These are phyloP conservation scores for Leccinum barrowsii DNA, from an alignment of 768 basidiomycete species.

Conservation along the genomic window DNA sequence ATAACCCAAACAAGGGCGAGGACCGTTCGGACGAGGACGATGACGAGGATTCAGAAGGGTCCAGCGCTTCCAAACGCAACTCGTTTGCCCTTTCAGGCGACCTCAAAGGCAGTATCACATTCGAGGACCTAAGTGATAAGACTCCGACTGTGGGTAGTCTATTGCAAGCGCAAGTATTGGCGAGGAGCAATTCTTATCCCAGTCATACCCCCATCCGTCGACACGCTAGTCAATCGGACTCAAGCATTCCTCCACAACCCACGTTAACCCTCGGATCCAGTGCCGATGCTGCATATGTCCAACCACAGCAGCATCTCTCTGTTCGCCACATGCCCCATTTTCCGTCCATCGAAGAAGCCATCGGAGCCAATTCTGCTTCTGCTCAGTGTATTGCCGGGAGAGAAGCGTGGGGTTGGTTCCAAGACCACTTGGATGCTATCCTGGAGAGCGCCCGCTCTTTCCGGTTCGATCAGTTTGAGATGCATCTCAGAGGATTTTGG, in stretches of 20 bases:
- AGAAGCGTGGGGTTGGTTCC: slow-evolving; percentile 91
- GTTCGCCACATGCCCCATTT: slow-evolving; percentile 78
- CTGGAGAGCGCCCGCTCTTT: slow-evolving; percentile 73
- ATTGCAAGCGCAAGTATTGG: slow-evolving; percentile 66
- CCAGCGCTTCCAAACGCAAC: slow-evolving; percentile 72
- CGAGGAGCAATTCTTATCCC: slow-evolving; percentile 57
- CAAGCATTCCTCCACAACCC: slow-evolving; percentile 51
- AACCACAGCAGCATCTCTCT: slow-evolving; percentile 51
- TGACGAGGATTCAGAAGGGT: slow-evolving; percentile 81
- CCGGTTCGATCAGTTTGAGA: slow-evolving; percentile 88
- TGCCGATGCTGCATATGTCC: slow-evolving; percentile 42
- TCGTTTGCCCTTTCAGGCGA: slow-evolving; percentile 66
- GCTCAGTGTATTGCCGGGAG: slow-evolving; percentile 75
- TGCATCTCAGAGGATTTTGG: slow-evolving; percentile 87
- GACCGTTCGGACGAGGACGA: slow-evolving; percentile 82
- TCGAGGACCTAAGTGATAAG: slow-evolving; percentile 75
- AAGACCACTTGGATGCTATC: slow-evolving; percentile 82
- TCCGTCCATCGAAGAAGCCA: slow-evolving; percentile 83
- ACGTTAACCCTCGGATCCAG: slow-evolving; percentile 52
- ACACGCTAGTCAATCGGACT: slow-evolving; percentile 56
- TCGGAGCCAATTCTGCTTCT: slow-evolving; percentile 69
- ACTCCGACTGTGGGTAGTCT: slow-evolving; percentile 79
- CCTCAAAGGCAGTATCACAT: slow-evolving; percentile 51
- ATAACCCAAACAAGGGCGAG: slow-evolving; percentile 54
- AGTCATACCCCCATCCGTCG: slow-evolving; percentile 76